phyloP scores from a whole-genome alignment of 2,329 filamentous ascomycete species.

The Geoglossum cookeanum region DNA sequence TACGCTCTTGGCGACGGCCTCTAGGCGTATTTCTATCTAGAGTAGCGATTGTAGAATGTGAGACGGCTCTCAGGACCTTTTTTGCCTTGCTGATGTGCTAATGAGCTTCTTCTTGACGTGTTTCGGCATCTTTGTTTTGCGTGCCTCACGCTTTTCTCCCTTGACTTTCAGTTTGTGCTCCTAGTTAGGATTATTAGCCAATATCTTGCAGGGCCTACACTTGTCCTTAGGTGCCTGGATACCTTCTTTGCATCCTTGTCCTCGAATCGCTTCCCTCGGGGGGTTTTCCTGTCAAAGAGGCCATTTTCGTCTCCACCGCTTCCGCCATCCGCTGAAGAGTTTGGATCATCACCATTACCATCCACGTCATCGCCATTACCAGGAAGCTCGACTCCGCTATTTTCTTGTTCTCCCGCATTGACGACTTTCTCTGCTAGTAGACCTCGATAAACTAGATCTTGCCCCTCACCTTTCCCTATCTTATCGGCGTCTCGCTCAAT shows the following conservation, averaged over 20 bases:
- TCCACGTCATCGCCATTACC: constrained; percentile 20
- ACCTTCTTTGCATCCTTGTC: constrained; percentile 81
- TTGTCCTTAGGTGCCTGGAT: constrained; percentile 10
- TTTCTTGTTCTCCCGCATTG: constrained; percentile 6
- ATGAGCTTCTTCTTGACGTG: constrained; percentile 83
- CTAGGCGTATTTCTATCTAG: neutral
- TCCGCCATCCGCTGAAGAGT: constrained; percentile 12
- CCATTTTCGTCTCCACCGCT: constrained; percentile 29
- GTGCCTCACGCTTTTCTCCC: constrained; percentile 84
- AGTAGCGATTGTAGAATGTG: neutral
- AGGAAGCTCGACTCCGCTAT: constrained; percentile 10
- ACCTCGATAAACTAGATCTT: constrained; percentile 67
- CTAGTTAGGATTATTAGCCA: constrained; percentile 2
- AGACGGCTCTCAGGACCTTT: constrained; percentile 28
- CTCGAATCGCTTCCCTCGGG: constrained; percentile 68
- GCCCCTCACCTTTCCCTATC: constrained; percentile 52
- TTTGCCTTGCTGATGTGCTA: constrained; percentile 38
- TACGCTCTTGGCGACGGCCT: neutral
- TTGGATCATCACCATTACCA: constrained; percentile 16
- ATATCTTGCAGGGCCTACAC: neutral
- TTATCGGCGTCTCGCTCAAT: constrained; percentile 76
- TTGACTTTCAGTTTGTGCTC: constrained; percentile 82
- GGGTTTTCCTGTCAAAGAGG: constrained; percentile 43
- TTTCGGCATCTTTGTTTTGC: constrained; percentile 93
- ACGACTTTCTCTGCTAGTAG: constrained; percentile 55